Conservation (phyloP, 257 asterid species). For the Solanum pinnatisectum region DNA sequence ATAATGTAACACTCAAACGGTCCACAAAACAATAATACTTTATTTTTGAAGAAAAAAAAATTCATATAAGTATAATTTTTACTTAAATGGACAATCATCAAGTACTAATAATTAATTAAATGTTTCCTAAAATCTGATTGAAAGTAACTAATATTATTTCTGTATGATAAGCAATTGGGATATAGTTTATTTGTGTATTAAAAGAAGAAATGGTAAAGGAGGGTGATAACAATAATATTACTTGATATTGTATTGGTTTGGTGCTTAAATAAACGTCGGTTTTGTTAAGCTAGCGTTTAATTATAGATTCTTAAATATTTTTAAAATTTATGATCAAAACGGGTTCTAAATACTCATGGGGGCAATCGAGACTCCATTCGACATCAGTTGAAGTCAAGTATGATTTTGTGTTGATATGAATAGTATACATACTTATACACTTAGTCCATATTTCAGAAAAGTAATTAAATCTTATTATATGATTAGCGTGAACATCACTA, state of each 20-base stretch:
- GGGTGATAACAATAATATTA: background rate
- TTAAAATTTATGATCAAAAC: background rate
- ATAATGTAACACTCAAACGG: background rate
- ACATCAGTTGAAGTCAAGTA: background rate
- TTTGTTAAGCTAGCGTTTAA: no score
- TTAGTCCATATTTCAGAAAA: background rate
- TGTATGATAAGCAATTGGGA: background rate
- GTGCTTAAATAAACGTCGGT: background rate
- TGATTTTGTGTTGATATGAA: background rate
- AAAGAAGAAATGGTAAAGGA: background rate
- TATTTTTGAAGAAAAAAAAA: background rate
- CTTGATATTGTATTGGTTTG: background rate
- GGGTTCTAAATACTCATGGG: background rate
- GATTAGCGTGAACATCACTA: background rate
- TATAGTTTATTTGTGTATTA: background rate
- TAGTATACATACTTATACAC: background rate
- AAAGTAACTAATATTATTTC: background rate
- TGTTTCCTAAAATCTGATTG: background rate
- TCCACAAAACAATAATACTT: background rate
- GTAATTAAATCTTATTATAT: background rate
- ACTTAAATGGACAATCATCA: background rate
- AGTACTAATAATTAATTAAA: background rate
- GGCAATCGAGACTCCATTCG: background rate
- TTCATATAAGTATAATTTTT: background rate
- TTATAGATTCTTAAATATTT: no score